Evolutionary conservation across 441 rosid genomes (phyloP), one percentile per base, ranked within the genome.

Genomic region (Aquilaria agallochum): DNA sequence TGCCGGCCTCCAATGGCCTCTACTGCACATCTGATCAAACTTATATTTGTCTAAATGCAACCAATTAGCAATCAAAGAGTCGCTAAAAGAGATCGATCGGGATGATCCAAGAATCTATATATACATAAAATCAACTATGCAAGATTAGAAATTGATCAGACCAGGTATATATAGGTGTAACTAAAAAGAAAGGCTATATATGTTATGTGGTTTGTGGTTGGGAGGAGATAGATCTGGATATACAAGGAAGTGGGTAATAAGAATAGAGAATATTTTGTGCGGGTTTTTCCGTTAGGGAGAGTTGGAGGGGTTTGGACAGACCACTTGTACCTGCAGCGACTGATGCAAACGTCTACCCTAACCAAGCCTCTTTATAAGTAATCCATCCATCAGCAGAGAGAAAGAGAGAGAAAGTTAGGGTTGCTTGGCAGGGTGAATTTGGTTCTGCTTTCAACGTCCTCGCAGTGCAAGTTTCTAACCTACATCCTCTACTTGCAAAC

Each of bases 381-480:
- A 80, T 67, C 75, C 51, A 68, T 49, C 69, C 68, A 48, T 34
- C 59, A 63, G 59, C 20, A 59, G 1, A 14, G 14, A 9, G 31
- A 46, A 33, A 50, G 54, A 61, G n/a, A 58, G 52, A 64, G 58
- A 59, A 46, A 33, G 46, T 54, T 73, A 20, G 72, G 95, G 84
- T 91, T 91, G 94, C 92, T 83, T 88, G 81, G 78, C 80, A 73
- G 82, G 75, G 71, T 78, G 77, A 63, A 66, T 77, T 91, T 84
- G 69, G 86, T 83, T 91, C 84, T 80, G 74, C 94, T 91, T 85
- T 91, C 97, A 87, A 87, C 94, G 76, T 89, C 96, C 59, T 60
- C 51, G 1, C 45, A 60, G 20, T 20, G 20, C 70, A 63, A 76
- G 70, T 78, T 91, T 91, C 94, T 76, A 89, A 91, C 97, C 97